Conservation (phyloP, 768 basidiomycete genomes). For the Cystobasidium onofrii region DNA sequence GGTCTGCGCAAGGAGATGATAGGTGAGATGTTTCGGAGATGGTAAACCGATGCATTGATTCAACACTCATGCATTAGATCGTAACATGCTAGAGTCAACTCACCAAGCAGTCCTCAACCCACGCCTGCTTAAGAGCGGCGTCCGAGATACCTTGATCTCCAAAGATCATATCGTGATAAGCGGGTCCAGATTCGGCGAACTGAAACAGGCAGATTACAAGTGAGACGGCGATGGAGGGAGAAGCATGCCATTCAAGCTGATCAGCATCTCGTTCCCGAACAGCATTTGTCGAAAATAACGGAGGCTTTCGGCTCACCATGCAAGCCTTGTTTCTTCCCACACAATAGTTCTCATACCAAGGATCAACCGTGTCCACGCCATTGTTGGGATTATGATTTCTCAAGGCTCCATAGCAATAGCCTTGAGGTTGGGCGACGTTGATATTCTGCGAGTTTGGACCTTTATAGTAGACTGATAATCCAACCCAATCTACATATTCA, state of each 20-base stretch:
- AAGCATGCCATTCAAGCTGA: too few relatives aligned
- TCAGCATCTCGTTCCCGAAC: too few relatives aligned
- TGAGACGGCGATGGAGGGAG: neutral
- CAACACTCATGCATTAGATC: neutral
- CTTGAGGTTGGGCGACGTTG: conserved; percentile 34
- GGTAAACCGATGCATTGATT: neutral
- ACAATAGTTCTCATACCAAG: conserved; percentile 40
- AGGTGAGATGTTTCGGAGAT: neutral
- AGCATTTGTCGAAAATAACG: too few relatives aligned
- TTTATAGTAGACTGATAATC: conserved; percentile 40
- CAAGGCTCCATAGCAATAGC: conserved; percentile 39
- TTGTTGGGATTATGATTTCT: conserved; percentile 17
- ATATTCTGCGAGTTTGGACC: conserved; percentile 30
- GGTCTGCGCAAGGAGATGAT: conserved; percentile 1
- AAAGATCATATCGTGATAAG: conserved; percentile 38
- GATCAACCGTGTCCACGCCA: conserved; percentile 30
- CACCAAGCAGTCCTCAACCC: conserved; percentile 35
- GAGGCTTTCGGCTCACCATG: conserved; percentile 42
- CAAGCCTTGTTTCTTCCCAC: conserved; percentile 37
- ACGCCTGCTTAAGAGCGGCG: conserved; percentile 35
- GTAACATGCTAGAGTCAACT: neutral
- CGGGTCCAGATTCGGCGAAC: conserved; percentile 42
- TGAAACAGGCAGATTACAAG: neutral
- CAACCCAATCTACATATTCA: conserved; percentile 43
- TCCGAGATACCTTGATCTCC: conserved; percentile 29